Base-by-base conservation (phyloP, 495 filamentous ascomycete species). In the Chaetomium fimeti region DNA sequence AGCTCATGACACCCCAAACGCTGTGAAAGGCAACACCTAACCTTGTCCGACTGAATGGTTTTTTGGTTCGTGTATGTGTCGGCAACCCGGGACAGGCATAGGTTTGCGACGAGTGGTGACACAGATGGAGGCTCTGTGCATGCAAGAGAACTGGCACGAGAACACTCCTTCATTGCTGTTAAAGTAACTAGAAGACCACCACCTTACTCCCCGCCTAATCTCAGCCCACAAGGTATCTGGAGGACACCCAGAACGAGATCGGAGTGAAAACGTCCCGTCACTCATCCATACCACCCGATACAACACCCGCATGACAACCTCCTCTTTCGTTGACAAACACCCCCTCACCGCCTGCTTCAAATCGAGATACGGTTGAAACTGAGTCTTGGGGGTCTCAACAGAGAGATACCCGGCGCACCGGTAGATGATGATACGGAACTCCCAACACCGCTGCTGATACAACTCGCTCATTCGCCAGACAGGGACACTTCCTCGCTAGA, bases 401-500 rank as follows among this genome's bases (percentile, higher is more conserved):
- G 45, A 47, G 18, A 47, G 48, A 52, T 52, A 24, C 18, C 20
- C 52, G 24, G 11, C 27, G 16, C 8, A 38, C 9, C 29, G 5
- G 12, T 36, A 11, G 32, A 36, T 22, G 1, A 36, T 13, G 1
- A 51, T 27, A 28, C 5, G 48, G 45, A 54, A 62, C 60, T 61
- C 60, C 60, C 60, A 54, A 54, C 47, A 61, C 59, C 59, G 2
- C 47, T 20, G 29, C 59, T 61, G 45, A 25, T 40, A 52, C 32
- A 20, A 6, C 57, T 38, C n/a, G 58, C 43, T 38, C 45, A 32
- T 28, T 38, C 22, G 53, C 54, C 20, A 9, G 0, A 7, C 13
- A 25, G 3, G 1, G 51, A 60, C 32, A 57, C 2, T 27, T 5
- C 27, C 6, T 2, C 51, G 1, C 11, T 8, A 27, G 13, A 5